Conservation (phyloP, 805 yeast genomes). For the Candida chilensis region DNA sequence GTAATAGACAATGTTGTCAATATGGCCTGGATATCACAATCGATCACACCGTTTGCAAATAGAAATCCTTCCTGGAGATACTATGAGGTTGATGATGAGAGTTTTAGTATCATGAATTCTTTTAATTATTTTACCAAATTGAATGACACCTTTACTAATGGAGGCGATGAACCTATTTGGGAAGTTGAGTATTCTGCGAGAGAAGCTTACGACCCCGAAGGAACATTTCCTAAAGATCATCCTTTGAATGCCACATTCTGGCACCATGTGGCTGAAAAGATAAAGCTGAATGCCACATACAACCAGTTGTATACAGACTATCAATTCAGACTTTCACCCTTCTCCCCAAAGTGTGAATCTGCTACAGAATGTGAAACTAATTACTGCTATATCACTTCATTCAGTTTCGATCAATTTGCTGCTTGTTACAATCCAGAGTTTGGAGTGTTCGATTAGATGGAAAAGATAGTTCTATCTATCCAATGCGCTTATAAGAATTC, state of each 20-base stretch:
- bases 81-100: constrained; percentile 29
- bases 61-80: constrained; percentile 34
- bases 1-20: constrained; percentile 16
- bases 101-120: constrained; percentile 28
- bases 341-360: constrained; percentile 16
- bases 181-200: constrained; percentile 27
- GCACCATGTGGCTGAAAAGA: constrained; percentile 16
- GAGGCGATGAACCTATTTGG: constrained; percentile 32
- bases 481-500: no score
- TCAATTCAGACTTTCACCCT: constrained; percentile 22
- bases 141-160: constrained; percentile 25
- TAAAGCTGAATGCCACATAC: constrained; percentile 14
- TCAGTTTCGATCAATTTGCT: constrained; percentile 2
- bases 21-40: constrained; percentile 34
- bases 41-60: constrained; percentile 25
- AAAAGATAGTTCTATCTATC: no score
- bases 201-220: constrained; percentile 22
- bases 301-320: constrained; percentile 24
- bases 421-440: constrained; percentile 3
- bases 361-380: constrained; percentile 2
- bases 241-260: constrained; percentile 35
- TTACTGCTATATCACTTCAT: constrained; percentile 3
- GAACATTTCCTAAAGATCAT: constrained; percentile 21
- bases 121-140: constrained; percentile 27
- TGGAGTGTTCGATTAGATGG: no score